Base-by-base conservation (phyloP, 1,284 basidiomycete species). In the Moesziomyces sp. region DNA sequence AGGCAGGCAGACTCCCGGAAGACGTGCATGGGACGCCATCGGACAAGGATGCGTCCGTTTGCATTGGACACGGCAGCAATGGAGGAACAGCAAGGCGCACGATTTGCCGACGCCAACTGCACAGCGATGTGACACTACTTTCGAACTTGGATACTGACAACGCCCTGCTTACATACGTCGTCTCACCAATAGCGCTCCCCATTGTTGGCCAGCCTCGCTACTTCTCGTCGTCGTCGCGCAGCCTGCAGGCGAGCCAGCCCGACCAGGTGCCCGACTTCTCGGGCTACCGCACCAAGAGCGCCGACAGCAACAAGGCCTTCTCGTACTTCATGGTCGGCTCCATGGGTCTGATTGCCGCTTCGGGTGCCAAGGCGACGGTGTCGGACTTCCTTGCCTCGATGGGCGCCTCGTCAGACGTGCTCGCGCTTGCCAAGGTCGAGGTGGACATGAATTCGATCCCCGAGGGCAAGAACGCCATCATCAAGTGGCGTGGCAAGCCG, bases 261-360 rank as follows among this genome's bases (percentile, higher is more conserved):
- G 65, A 72, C 62, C 87, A 92, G 74, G 93, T 97, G 24, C 96
- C 97, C 77, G 91, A 98, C 88, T 95, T 92, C 85, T 89, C 89
- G 59, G 86, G 89, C 49, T 98, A 98, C 88, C 90, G 91, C 78
- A 88, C 91, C 53, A 88, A 89, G 83, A 84, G 83, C 76, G 88
- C 90, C 74, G 87, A 89, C 48, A 87, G 86, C 72, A 93, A 93
- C 88, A 91, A 93, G 79, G 91, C 92, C 63, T 87, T 97, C 67
- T 93, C 92, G 42, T 99, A 99, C 88, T 93, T 98, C 86, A 93
- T 97, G 92, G 92, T 99, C 83, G 97, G 97, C 76, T 91, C 93
- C 49, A 89, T 98, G 84, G 97, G 97, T 85, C 89, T 97, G 77
- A 89, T 99, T 84, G 90, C 93, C 74, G 97, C 97, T 60, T 93